Evolutionary conservation across 768 basidiomycete genomes (phyloP), one percentile per base, ranked within the genome.

Genomic region (Lactifluus pinguis): DNA sequence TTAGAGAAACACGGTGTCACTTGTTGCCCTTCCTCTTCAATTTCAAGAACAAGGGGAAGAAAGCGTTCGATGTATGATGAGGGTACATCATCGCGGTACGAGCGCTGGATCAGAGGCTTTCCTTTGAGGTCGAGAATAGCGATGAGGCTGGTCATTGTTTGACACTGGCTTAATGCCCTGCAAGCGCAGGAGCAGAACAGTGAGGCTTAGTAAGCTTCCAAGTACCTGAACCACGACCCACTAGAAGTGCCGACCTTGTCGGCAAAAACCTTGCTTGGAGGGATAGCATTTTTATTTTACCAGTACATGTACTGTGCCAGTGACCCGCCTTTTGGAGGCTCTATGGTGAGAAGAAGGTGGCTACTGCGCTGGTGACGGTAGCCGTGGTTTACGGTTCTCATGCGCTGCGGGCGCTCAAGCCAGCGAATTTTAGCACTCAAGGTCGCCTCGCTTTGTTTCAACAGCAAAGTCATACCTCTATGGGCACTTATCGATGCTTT

Each of bases 121-220:
- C 95, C 95, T 77, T 98, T 99, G 74, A 98, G 85, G 75, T 98
- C 95, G 68, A 98, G 88, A 68, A 98, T 95, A 41, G 95, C 93
- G 63, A 98, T 86, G 55, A 95, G 79, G 50, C 79, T 81, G 49
- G 83, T 80, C 82, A 83, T 83, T 42, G 54, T 14, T 44, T 9
- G 47, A 21, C 36, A 19, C 29, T n/a, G 39, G 53, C 29, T 29
- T 17, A 38, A 38, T 34, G 32, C 32, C 25, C 25, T 25, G 25
- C 25, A 25, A 25, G 25, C 25, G 25, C 25, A 25, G 25, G 25
- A n/a, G n/a, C n/a, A n/a, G n/a, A n/a, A n/a, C n/a, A n/a, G n/a
- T n/a, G n/a, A n/a, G n/a, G n/a, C n/a, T n/a, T n/a, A n/a, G n/a
- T n/a, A n/a, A n/a, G n/a, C n/a, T n/a, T n/a, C n/a, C n/a, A n/a